Evolutionary conservation across 345 rosid genomes (phyloP), one percentile per base, ranked within the genome.

Genomic region (Eucalyptus tenuipes): DNA sequence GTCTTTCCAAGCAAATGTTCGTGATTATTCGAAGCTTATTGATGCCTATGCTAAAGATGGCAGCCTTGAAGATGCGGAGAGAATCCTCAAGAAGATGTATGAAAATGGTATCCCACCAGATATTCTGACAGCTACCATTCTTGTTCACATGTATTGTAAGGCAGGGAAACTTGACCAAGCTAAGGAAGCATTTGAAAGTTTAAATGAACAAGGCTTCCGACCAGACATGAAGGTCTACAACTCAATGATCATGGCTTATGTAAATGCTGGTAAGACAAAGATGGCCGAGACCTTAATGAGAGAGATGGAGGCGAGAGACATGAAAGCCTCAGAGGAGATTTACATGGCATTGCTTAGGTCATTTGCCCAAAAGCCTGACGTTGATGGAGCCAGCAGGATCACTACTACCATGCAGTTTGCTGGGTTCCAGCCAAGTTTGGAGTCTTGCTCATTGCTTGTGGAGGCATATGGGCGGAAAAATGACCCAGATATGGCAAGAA

Each of bases 161-260:
- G 94, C 93, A 80, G 97, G 98, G 42, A 94, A 95, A 91, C 90
- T 96, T 87, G 94, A 90, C 81, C 95, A 93, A 79, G 97, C 99
- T 57, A 90, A 90, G 50, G 96, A 93, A 91, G 95, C 95, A 89
- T 96, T 95, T 85, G 95, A 95, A 86, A 92, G 89, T 88, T 94
- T 94, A 92, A 94, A 87, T 87, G 91, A 91, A 90, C 92, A 91
- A 88, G 99, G 99, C 33, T 95, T 96, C 93, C 93, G 84, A 25
- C 96, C 95, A 22, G 97, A 95, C 79, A 25, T 86, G 80, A 94
- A 92, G 87, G 90, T 95, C 64, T 96, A 95, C 90, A 88, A 87
- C 87, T 91, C 99, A 15, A 94, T 98, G 99, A 95, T 98, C 91
- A 92, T 91, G 97, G 96, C 96, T 52, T 94, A 92, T 88, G 92